Evolutionary conservation across 352 stramenopile species (phyloP), one percentile per base, ranked within the genome.

Genomic region (Phytopythium vexans): DNA sequence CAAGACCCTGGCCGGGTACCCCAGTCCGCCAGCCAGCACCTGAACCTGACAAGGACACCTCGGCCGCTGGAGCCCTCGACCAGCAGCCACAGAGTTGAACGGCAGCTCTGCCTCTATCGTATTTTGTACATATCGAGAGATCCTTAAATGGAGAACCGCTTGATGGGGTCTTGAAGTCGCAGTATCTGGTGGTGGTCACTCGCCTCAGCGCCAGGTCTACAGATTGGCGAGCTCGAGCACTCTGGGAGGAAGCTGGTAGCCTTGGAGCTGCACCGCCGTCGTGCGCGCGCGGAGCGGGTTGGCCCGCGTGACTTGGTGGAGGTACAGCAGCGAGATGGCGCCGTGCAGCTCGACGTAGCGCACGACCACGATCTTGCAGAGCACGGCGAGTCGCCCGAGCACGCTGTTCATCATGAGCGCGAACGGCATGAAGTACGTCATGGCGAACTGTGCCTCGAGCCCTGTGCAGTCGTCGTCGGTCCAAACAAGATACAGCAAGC

Each of bases 401-500:
- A 92, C 77, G 49, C 76, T 86, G 61, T 91, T 92, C 61, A 88
- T 89, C 39, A 74, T 78, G 15, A 94, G 64, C 15, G 70, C 70
- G 47, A 94, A 92, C 37, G 82, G 82, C 77, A 94, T 92, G 53
- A 94, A 94, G 64, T 91, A 94, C 35, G 80, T 94, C 85, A 90
- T 88, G 9, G 69, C 66, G 37, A 92, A 94, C 54, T 94, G 82
- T 48, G 72, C 68, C 39, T 66, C 70, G 21, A 94, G 68, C 36
- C 61, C 78, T 74, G 49, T 58, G 42, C 14, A 45, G 31, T 27
- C 16, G 7, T 53, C 11, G 15, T 27, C 5, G 56, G 15, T 40
- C 45, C 4, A 12, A 56, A 50, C 32, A 34, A 50, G 21, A 42
- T 14, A 37, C 32, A 54, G 14, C 31, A 40, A 31, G 8, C 12